phyloP scores from a whole-genome alignment of 1,284 basidiomycete genomes.

The Porodaedalea pini region DNA sequence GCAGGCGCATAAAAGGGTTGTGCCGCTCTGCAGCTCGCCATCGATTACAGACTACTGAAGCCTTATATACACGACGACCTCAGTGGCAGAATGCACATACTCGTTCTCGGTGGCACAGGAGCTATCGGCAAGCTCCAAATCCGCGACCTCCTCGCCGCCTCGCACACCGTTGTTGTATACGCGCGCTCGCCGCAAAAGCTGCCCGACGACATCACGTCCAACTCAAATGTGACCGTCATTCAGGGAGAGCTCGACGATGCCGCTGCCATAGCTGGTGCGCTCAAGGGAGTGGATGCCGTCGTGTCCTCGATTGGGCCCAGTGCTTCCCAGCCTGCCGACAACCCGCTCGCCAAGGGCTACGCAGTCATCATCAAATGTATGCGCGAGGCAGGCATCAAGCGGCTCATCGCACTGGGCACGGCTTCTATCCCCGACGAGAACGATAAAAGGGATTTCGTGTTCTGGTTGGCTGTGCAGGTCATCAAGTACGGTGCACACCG shows the following conservation, averaged over 20 bases:
- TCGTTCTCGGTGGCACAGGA: constrained; percentile 55
- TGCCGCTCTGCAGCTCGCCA: neutral
- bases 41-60: neutral
- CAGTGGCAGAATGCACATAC: constrained; percentile 27
- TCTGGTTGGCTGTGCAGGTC: constrained; percentile 40
- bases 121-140: constrained; percentile 51
- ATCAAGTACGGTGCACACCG: constrained; percentile 36
- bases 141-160: constrained; percentile 45
- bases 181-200: constrained; percentile 61
- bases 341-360: constrained; percentile 61
- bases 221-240: constrained; percentile 45
- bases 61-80: neutral
- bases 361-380: constrained; percentile 50
- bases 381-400: constrained; percentile 46
- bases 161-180: constrained; percentile 52
- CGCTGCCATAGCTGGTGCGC: constrained; percentile 44
- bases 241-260: constrained; percentile 54
- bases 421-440: constrained; percentile 56
- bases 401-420: constrained; percentile 63
- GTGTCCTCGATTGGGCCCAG: constrained; percentile 62
- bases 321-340: constrained; percentile 35
- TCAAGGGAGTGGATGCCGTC: constrained; percentile 56
- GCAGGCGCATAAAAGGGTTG: neutral
- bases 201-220: constrained; percentile 43
- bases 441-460: constrained; percentile 52